A percentile compares a stretch with the other conserved stretches of the same genome.
phyloP scores from a whole-genome alignment of 768 basidiomycete species.

The Rhodotorula diobovata region DNA sequence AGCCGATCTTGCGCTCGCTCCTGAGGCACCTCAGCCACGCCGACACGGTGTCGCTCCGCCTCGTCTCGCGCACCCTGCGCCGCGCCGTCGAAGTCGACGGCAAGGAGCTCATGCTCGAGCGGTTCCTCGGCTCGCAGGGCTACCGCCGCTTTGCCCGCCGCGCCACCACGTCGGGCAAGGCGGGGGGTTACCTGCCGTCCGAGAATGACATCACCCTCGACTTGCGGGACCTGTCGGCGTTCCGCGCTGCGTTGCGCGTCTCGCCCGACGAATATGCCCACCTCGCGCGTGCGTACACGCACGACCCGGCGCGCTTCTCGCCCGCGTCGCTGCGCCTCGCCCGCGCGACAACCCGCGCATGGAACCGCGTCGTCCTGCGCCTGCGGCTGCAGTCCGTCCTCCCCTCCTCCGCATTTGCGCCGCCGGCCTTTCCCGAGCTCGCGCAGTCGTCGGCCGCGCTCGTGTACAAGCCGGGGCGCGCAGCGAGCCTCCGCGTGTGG shows the following conservation, averaged over 20 bases:
- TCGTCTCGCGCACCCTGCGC: conserved; percentile 11
- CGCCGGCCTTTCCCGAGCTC: conserved; percentile 6
- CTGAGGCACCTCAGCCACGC: conserved; percentile 12
- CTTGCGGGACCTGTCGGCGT: conserved; percentile 36
- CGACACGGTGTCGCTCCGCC: conserved; percentile 21
- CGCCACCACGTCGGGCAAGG: background rate
- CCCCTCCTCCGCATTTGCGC: background rate
- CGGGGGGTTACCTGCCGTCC: background rate
- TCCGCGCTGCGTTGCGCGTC: conserved; percentile 25
- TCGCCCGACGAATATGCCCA: conserved; percentile 24
- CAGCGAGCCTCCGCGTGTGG: conserved; percentile 40
- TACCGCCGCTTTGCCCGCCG: conserved; percentile 5
- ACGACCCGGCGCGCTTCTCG: background rate
- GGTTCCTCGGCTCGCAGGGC: conserved; percentile 35
- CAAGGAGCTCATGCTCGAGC: conserved; percentile 34
- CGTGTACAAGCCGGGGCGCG: conserved; percentile 34
- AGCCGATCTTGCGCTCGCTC: background rate
- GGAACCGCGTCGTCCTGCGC: conserved; percentile 38
- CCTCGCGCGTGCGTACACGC: conserved; percentile 11
- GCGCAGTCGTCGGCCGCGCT: background rate
- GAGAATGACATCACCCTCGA: conserved; percentile 20
- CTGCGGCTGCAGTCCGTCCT: conserved; percentile 25
- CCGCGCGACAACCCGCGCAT: conserved; percentile 37
- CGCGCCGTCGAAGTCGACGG: conserved; percentile 14
- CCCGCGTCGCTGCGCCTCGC: conserved; percentile 12